phyloP scores from a whole-genome alignment of 2,329 filamentous ascomycete genomes.

The Microsporum ferrugineum region DNA sequence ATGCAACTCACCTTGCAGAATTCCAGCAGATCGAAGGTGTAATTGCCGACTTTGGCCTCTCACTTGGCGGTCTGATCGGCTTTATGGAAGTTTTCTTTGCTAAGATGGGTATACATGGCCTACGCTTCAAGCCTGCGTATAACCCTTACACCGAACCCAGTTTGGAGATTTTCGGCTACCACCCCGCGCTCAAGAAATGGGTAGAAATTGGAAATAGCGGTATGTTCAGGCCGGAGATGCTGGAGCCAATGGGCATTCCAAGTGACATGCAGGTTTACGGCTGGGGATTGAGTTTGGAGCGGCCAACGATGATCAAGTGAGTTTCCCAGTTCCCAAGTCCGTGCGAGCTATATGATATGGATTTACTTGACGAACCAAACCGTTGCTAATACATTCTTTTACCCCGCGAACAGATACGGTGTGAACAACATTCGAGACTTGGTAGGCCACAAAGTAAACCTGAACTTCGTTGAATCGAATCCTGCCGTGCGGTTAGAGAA shows the following conservation, averaged over 20 bases:
- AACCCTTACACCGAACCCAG: conserved; percentile 91
- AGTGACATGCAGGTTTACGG: conserved; percentile 89
- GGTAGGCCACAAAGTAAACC: conserved; percentile 87
- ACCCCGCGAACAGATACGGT: conserved; percentile 40
- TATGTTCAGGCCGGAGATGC: conserved; percentile 98
- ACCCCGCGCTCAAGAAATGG: conserved; percentile 77
- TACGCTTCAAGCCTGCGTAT: conserved; percentile 95
- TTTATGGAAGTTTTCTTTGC: conserved; percentile 93
- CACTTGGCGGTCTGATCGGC: conserved; percentile 81
- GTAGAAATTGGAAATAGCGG: conserved; percentile 97
- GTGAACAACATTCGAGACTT: conserved; percentile 86
- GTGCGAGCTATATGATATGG: conserved; percentile 5
- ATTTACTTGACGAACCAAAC: not conserved
- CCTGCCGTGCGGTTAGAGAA: conserved; percentile 83
- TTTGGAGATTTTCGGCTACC: conserved; percentile 97
- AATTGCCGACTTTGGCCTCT: conserved; percentile 90
- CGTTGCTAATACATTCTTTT: conserved; percentile 7
- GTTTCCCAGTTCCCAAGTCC: conserved; percentile 22
- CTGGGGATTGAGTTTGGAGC: conserved; percentile 81
- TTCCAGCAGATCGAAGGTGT: conserved; percentile 99
- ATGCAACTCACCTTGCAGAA: conserved; percentile 91
- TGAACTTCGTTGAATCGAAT: conserved; percentile 84
- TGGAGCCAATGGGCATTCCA: conserved; percentile 86
- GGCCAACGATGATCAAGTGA: conserved; percentile 96
- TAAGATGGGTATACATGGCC: conserved; percentile 79